A percentile compares a stretch with the other conserved stretches of the same genome.
These are phyloP conservation scores for Hirschfeldia incana DNA, from an alignment of 345 rosid genomes.

Conservation along the genomic window DNA sequence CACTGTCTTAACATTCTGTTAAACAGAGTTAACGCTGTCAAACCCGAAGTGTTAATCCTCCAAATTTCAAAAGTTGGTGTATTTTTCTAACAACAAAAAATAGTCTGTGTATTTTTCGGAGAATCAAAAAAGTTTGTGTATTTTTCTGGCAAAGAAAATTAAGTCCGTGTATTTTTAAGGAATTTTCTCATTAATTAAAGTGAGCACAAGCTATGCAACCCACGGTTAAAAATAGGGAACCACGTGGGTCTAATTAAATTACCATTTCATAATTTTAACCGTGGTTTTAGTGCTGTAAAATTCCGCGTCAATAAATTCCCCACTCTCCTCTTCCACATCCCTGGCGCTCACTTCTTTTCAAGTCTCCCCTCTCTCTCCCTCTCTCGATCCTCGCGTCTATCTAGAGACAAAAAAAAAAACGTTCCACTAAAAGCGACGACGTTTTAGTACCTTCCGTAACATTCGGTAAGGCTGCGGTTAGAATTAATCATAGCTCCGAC, in stretches of 20 bases:
- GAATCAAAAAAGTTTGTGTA: too few species aligned
- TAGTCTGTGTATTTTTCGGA: too few species aligned
- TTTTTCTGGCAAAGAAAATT: too few species aligned
- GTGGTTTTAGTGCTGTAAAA: slow-evolving; percentile 27
- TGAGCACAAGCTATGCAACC: neutral
- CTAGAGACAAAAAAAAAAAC: slow-evolving; percentile 24
- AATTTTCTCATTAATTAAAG: neutral
- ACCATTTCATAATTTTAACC: neutral
- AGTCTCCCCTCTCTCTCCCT: slow-evolving; percentile 41
- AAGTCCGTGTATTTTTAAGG: too few species aligned
- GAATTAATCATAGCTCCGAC: neutral
- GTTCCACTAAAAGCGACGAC: slow-evolving; percentile 19
- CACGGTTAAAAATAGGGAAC: slow-evolving; percentile 16
- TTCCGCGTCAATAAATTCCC: slow-evolving; percentile 41
- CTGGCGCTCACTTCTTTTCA: slow-evolving; percentile 65
- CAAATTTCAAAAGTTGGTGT: too few species aligned
- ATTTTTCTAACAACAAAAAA: too few species aligned
- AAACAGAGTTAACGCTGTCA: too few species aligned
- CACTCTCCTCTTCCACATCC: slow-evolving; percentile 31
- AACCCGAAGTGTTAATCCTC: too few species aligned
- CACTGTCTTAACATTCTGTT: too few species aligned
- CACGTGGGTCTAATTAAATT: neutral
- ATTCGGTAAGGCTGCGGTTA: slow-evolving; percentile 18
- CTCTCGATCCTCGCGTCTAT: slow-evolving; percentile 49
- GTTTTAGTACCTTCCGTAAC: slow-evolving; percentile 11